These are phyloP conservation scores for Pittosporum tobira DNA, from an alignment of 129 eudicot species.

Conservation along the genomic window DNA sequence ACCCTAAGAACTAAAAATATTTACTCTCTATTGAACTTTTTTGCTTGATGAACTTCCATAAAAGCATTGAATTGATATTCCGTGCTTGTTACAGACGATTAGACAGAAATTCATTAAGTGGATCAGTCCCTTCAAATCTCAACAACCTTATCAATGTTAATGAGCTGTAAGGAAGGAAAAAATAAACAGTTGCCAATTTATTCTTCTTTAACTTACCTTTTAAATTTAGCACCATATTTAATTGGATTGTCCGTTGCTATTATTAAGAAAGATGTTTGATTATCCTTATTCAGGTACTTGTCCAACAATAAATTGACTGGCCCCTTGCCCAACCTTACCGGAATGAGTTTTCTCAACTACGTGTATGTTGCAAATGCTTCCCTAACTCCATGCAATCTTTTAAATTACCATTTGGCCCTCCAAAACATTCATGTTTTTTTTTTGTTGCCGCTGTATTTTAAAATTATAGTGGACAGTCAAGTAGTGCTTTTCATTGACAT, in stretches of 20 bases:
- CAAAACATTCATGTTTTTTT: background rate
- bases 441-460: background rate
- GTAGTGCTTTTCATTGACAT: background rate
- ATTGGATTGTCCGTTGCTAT: no score
- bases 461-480: background rate
- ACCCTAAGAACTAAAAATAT: background rate
- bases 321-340: slow-evolving; percentile 56
- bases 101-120: slow-evolving; percentile 55
- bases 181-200: background rate
- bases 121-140: slow-evolving; percentile 61
- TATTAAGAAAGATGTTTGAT: background rate
- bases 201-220: background rate
- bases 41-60: background rate
- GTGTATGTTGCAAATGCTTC: slow-evolving; percentile 41
- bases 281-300: slow-evolving; percentile 39
- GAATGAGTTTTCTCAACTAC: slow-evolving; percentile 54
- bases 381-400: background rate
- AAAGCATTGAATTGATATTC: background rate
- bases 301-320: slow-evolving; percentile 69
- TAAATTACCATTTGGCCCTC: background rate
- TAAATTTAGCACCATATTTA: background rate
- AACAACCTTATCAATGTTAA: slow-evolving; percentile 46
- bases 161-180: slow-evolving; percentile 49
- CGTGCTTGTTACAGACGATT: slow-evolving; percentile 42
- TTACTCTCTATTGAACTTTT: background rate